Conservation (phyloP, 768 basidiomycete species). For the Suillus tomentosus region DNA sequence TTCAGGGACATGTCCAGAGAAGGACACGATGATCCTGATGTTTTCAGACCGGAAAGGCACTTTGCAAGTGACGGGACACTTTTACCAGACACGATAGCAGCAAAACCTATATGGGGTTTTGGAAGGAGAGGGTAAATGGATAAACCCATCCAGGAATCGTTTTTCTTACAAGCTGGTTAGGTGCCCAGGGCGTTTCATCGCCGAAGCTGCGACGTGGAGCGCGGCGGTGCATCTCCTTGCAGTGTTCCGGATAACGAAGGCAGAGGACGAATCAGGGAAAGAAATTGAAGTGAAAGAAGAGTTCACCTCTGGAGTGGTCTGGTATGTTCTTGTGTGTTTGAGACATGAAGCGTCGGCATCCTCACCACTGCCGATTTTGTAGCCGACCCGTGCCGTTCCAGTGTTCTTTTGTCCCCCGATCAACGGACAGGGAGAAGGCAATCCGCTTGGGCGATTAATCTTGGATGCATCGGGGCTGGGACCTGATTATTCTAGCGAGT, state of each 20-base stretch:
- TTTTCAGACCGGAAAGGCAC: slow-evolving; percentile 31
- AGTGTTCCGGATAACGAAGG: slow-evolving; percentile 15
- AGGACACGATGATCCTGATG: slow-evolving; percentile 31
- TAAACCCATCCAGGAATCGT: neutral
- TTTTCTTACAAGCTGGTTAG: neutral
- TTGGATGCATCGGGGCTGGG: neutral
- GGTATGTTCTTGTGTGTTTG: slow-evolving; percentile 24
- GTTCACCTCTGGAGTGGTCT: slow-evolving; percentile 35
- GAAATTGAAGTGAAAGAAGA: slow-evolving; percentile 29
- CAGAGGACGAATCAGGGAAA: slow-evolving; percentile 26
- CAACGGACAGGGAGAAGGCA: slow-evolving; percentile 24
- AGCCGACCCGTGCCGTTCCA: slow-evolving; percentile 33
- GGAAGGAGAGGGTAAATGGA: slow-evolving; percentile 25
- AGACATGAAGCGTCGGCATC: neutral
- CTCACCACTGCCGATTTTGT: slow-evolving; percentile 16
- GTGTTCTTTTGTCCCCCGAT: slow-evolving; percentile 33
- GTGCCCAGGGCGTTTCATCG: slow-evolving; percentile 34
- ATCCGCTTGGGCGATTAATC: slow-evolving; percentile 17
- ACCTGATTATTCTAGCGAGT: neutral
- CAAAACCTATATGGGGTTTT: slow-evolving; percentile 32
- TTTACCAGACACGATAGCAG: slow-evolving; percentile 28
- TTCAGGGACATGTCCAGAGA: slow-evolving; percentile 34
- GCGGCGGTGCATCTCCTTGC: slow-evolving; percentile 32
- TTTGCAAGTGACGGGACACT: slow-evolving; percentile 26
- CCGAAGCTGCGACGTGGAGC: slow-evolving; percentile 34